These are phyloP conservation scores for Ascochyta viciae-villosae DNA, from an alignment of 2,329 filamentous ascomycete genomes.

Conservation along the genomic window DNA sequence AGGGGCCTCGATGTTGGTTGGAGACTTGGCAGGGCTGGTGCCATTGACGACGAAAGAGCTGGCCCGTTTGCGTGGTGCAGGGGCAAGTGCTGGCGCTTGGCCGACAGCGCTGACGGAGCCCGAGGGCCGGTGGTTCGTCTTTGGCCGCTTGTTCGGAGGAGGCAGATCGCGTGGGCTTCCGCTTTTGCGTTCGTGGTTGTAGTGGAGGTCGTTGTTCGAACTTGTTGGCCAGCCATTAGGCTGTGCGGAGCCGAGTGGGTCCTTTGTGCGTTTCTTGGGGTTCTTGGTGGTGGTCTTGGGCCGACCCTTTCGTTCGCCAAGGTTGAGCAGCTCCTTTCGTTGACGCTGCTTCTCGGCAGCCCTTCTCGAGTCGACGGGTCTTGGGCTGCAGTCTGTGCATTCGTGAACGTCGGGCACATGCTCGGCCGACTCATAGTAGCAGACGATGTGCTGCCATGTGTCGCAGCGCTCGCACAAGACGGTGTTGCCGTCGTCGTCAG, in stretches of 20 bases:
- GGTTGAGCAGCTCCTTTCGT: conserved; percentile 65
- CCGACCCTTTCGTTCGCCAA: conserved; percentile 69
- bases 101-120: conserved; percentile 76
- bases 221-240: conserved; percentile 69
- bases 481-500: conserved; percentile 96
- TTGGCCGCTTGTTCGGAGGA: conserved; percentile 79
- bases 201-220: conserved; percentile 63
- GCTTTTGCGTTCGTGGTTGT: conserved; percentile 56
- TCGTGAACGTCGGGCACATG: conserved; percentile 80
- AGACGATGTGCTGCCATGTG: conserved; percentile 98
- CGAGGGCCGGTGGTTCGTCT: conserved; percentile 80
- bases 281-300: conserved; percentile 79
- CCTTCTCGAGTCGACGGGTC: conserved; percentile 73
- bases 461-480: conserved; percentile 96
- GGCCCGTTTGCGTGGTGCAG: conserved; percentile 67
- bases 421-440: conserved; percentile 82
- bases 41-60: conserved; percentile 65
- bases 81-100: conserved; percentile 69
- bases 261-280: conserved; percentile 88
- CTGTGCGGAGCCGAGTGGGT: conserved; percentile 63
- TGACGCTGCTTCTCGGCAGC: conserved; percentile 75
- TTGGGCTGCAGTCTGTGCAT: conserved; percentile 86
- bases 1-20: conserved; percentile 70
- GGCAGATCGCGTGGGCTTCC: conserved; percentile 60
- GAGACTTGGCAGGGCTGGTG: conserved; percentile 79